phyloP scores from a whole-genome alignment of 2,329 filamentous ascomycete species.

The Cryphonectria carpinicola region DNA sequence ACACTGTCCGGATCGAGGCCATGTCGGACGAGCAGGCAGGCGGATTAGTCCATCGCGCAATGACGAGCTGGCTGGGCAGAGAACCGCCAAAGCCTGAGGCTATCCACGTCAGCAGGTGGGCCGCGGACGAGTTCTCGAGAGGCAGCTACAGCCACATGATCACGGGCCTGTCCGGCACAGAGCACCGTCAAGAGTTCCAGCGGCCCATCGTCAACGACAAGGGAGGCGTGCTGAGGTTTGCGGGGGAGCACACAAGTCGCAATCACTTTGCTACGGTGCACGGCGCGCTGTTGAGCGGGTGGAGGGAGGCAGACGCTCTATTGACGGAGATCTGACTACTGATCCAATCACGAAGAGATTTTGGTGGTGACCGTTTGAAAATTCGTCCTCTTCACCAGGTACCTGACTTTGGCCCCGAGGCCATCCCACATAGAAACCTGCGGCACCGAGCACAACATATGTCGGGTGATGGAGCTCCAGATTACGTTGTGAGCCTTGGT shows the following conservation, averaged over 20 bases:
- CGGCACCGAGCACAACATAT: not conserved
- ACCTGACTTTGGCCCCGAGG: not conserved
- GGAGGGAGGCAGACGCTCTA: slow-evolving; percentile 20
- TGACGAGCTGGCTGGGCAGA: slow-evolving; percentile 18
- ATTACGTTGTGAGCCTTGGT: not conserved
- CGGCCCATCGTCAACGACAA: slow-evolving; percentile 4
- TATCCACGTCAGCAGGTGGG: slow-evolving; percentile 18
- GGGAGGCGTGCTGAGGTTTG: slow-evolving; percentile 17
- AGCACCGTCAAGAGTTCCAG: slow-evolving; percentile 20
- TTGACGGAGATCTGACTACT: not conserved
- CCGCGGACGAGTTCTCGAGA: slow-evolving; percentile 17
- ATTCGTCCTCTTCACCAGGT: not conserved
- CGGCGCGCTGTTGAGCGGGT: slow-evolving; percentile 18
- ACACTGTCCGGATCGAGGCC: slow-evolving; percentile 8
- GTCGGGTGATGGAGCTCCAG: not conserved
- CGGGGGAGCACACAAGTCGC: slow-evolving; percentile 21
- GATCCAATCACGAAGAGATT: not conserved
- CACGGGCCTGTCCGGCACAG: slow-evolving; percentile 10
- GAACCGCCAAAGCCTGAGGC: slow-evolving; percentile 3
- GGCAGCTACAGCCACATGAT: slow-evolving; percentile 24
- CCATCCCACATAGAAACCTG: not conserved
- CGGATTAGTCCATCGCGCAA: slow-evolving; percentile 8
- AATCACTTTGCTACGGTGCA: slow-evolving; percentile 24
- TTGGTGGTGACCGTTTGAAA: not conserved
- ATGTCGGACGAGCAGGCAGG: slow-evolving; percentile 21